Base-by-base conservation (phyloP, 2,329 filamentous ascomycete species). In the Aspergillus sp. region DNA sequence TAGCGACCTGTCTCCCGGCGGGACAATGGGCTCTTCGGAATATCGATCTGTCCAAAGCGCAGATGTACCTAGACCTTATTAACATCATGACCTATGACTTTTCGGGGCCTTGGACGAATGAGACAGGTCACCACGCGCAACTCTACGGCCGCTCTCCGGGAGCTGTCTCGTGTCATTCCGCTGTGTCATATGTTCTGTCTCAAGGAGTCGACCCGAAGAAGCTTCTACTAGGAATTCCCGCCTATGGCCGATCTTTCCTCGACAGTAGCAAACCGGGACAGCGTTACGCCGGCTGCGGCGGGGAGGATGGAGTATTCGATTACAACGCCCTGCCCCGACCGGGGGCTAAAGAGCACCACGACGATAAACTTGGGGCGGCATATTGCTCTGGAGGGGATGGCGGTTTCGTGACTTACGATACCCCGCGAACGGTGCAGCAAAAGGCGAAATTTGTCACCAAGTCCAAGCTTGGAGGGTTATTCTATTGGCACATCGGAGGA, bases 81-180 rank as follows among this genome's bases (percentile, higher is more conserved):
- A 94, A 94, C 72, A 78, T 95, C 39, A 91, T 90, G 84, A 85
- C 90, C 1, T 95, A 92, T 74, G 90, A 95, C 73, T 90, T 93
- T 69, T 87, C 84, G 26, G 90, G 90, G 1, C 80, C 85, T 3
- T 93, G 90, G 90, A 85, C 84, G 1, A 72, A 79, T 31, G 83
- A 83, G 58, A 85, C 85, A 50, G 90, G 90, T 6, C 89, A 94
- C 72, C 91, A 94, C 56, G 85, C 90, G 4, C 90, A 92, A 71
- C 84, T 95, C 1, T 90, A 87, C 69, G 79, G 86, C 1, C 82
- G 86, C 2, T 55, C 58, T 36, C 47, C 60, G 63, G 80, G 84
- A 1, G 77, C 79, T 0, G 74, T 79, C 29, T 92, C 88, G 1
- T 88, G 84, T n/a, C 84, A 89, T 12, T 83, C 85, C 0, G 85